A percentile compares a stretch with the other conserved stretches of the same genome.
phyloP scores from a whole-genome alignment of 768 basidiomycete species.

The Boletus rufocinnamomeus region DNA sequence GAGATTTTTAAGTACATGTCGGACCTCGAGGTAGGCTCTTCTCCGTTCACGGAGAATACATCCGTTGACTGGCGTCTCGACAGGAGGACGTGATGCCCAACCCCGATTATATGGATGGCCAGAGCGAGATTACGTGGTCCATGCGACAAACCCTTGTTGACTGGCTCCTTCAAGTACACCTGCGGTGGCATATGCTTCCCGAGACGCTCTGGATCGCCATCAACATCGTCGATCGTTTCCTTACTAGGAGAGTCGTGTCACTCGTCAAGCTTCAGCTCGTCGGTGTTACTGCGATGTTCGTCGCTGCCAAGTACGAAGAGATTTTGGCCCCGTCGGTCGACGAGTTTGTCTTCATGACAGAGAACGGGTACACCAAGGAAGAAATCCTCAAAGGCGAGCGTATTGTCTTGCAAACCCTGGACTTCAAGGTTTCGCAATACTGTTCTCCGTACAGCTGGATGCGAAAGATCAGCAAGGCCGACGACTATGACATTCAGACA shows the following conservation, averaged over 20 bases:
- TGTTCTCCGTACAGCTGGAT: constrained; percentile 99
- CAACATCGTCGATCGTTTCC: constrained; percentile 94
- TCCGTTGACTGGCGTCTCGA: constrained; percentile 25
- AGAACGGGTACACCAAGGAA: constrained; percentile 90
- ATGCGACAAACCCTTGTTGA: constrained; percentile 98
- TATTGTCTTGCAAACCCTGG: constrained; percentile 92
- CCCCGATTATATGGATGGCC: constrained; percentile 90
- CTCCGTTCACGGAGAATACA: not conserved
- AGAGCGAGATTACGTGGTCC: constrained; percentile 88
- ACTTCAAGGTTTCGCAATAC: constrained; percentile 95
- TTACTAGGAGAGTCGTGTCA: constrained; percentile 85
- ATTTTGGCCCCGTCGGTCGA: constrained; percentile 95
- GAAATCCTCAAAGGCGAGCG: constrained; percentile 98
- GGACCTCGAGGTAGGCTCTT: constrained; percentile 75
- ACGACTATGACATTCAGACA: constrained; percentile 98
- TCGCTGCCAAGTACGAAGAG: constrained; percentile 99
- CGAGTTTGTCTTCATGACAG: constrained; percentile 99
- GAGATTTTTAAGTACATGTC: constrained; percentile 98
- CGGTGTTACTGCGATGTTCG: constrained; percentile 98
- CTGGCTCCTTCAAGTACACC: constrained; percentile 97
- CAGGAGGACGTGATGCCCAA: constrained; percentile 89
- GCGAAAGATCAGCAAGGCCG: constrained; percentile 96
- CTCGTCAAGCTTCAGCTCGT: constrained; percentile 93
- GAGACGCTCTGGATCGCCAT: constrained; percentile 99
- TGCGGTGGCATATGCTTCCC: constrained; percentile 98